These are phyloP conservation scores for Trichoderma sp. DNA, from an alignment of 2,329 filamentous ascomycete genomes.

Conservation along the genomic window DNA sequence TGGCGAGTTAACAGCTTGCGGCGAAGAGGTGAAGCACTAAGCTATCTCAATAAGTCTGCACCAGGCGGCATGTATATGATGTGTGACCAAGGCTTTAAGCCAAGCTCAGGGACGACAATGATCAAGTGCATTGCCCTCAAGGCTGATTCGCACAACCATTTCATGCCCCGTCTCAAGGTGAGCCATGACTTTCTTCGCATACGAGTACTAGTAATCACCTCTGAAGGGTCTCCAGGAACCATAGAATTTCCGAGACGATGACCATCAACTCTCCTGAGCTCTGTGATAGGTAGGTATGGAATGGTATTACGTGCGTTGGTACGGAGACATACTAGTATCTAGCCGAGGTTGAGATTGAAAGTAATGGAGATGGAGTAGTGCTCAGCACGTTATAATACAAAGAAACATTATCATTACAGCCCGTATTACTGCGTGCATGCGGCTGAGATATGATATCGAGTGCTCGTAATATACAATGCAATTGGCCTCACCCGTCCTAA, in stretches of 20 bases:
- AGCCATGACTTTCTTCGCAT: neutral
- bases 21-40: conserved; percentile 38
- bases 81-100: too few relatives aligned
- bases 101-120: conserved; percentile 19
- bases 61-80: conserved; percentile 37
- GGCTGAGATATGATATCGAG: neutral
- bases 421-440: neutral
- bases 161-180: neutral
- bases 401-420: neutral
- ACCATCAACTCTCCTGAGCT: neutral
- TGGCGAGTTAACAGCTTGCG: conserved; percentile 34
- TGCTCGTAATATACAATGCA: neutral
- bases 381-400: neutral
- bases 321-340: neutral
- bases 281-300: too few relatives aligned
- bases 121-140: conserved; percentile 15
- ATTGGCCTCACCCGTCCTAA: neutral
- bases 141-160: conserved; percentile 5
- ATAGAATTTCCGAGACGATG: too few relatives aligned
- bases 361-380: neutral
- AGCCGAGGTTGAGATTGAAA: neutral
- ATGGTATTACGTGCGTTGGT: neutral
- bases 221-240: too few relatives aligned
- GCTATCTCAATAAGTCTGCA: conserved; percentile 41
- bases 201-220: neutral